Conservation (phyloP, 2,329 filamentous ascomycete species). For the Clonostachys rosea region DNA sequence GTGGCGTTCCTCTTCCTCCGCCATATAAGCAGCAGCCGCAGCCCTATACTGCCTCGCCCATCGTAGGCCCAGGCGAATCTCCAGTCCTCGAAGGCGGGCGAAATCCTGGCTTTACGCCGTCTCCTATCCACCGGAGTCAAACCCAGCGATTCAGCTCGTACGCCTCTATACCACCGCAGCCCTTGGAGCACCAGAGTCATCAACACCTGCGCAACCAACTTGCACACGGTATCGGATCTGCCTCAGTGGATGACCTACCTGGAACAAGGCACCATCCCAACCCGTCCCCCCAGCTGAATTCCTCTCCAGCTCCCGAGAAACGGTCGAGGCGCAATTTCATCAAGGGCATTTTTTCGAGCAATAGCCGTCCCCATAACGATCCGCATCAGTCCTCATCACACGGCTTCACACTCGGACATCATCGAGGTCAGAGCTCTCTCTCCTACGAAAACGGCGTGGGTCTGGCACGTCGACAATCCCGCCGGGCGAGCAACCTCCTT, state of each 20-base stretch:
- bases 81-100: slow-evolving; percentile 25
- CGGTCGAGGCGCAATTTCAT: slow-evolving; percentile 49
- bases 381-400: slow-evolving; percentile 11
- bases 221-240: slow-evolving; percentile 26
- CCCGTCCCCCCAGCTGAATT: background rate
- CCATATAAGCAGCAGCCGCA: slow-evolving; percentile 12
- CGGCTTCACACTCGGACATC: background rate
- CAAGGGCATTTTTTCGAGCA: slow-evolving; percentile 46
- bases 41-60: slow-evolving; percentile 13
- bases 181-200: slow-evolving; percentile 6
- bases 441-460: slow-evolving; percentile 44
- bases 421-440: slow-evolving; percentile 16
- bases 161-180: slow-evolving; percentile 14
- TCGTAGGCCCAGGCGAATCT: slow-evolving; percentile 11
- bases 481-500: slow-evolving; percentile 43
- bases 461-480: slow-evolving; percentile 50
- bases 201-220: slow-evolving; percentile 7
- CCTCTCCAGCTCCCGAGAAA: slow-evolving; percentile 28
- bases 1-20: slow-evolving; percentile 6
- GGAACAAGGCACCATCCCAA: slow-evolving; percentile 15
- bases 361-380: slow-evolving; percentile 19
- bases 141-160: slow-evolving; percentile 40
- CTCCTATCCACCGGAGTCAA: slow-evolving; percentile 41
- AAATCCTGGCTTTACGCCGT: slow-evolving; percentile 38
- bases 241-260: slow-evolving; percentile 35